Base-by-base conservation (phyloP, 2,329 filamentous ascomycete genomes). In the Elsinoe batatas region DNA sequence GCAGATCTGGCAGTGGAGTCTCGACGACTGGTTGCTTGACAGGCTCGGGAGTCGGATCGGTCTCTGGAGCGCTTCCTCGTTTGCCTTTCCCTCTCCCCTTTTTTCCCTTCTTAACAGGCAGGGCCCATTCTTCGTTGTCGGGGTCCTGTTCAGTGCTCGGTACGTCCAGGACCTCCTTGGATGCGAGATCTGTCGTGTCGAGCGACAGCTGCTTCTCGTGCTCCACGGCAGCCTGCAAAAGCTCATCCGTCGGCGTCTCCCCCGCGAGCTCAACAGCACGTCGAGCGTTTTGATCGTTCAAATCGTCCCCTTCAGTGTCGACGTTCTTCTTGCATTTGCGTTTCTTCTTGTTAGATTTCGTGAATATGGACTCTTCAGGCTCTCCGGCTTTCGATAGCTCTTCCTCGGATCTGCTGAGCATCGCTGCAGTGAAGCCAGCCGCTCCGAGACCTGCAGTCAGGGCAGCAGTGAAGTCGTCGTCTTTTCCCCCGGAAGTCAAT, bases 261-360 rank as follows among this genome's bases (percentile, higher is more conserved):
- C 20, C 57, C 20, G 53, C 47, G n/a, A 58, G 40, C 11, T 35
- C 46, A 17, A 54, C 35, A 20, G 51, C 56, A n/a, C 33, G 33
- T 7, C 43, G 15, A 17, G 33, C 51, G 6, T 26, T 35, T 37
- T 42, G 32, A 22, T 51, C 40, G 13, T 32, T 36, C 30, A 43
- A 49, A 12, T 47, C 43, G 7, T 38, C 30, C 6, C 38, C 43
- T 8, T 36, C 37, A 56, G 18, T 13, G 40, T 30, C 10, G 11
- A 17, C 56, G 54, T 63, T 65, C 63, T 75, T 74, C 66, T 73
- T 76, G 33, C 64, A 65, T 63, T 74, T 76, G 13, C 42, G 38
- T 32, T 55, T 55, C 61, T 73, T 76, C 38, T 69, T 68, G 58
- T 70, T 69, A 53, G 68, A 69, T 47, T 68, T 65, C 56, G 68